These are phyloP conservation scores for Cornus controversa DNA, from an alignment of 148 eudicot species.

Conservation along the genomic window DNA sequence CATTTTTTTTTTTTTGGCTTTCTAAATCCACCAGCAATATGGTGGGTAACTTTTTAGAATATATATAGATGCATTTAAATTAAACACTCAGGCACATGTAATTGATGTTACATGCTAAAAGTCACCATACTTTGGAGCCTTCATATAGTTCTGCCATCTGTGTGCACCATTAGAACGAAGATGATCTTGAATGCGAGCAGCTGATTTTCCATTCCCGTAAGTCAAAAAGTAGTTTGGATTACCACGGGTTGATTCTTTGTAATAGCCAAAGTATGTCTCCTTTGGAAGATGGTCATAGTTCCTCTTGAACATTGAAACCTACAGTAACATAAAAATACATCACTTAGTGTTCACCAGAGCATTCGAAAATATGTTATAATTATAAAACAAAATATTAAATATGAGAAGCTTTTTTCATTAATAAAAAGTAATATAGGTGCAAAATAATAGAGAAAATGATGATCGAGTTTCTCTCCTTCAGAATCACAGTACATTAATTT, in stretches of 20 bases:
- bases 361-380: not conserved
- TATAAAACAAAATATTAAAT: not conserved
- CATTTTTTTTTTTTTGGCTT: no score
- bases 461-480: not conserved
- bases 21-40: no score
- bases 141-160: slow-evolving; percentile 75
- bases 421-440: not conserved
- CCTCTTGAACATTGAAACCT: slow-evolving; percentile 86
- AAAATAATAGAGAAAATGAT: not conserved
- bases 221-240: slow-evolving; percentile 81
- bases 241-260: slow-evolving; percentile 62
- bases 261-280: slow-evolving; percentile 48
- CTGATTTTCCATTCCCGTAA: slow-evolving; percentile 86
- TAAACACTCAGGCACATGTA: not conserved
- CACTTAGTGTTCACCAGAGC: not conserved
- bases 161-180: slow-evolving; percentile 90
- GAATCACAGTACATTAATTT: no score
- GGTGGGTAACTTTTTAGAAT: no score
- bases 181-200: slow-evolving; percentile 65
- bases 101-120: not conserved
- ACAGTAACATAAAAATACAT: slow-evolving; percentile 1
- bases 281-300: slow-evolving; percentile 64
- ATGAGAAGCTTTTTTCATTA: not conserved
- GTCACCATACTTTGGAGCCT: slow-evolving; percentile 44
- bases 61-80: not conserved